Conservation (phyloP, 805 yeast species). For the Cyberlindnera bimundalis region DNA sequence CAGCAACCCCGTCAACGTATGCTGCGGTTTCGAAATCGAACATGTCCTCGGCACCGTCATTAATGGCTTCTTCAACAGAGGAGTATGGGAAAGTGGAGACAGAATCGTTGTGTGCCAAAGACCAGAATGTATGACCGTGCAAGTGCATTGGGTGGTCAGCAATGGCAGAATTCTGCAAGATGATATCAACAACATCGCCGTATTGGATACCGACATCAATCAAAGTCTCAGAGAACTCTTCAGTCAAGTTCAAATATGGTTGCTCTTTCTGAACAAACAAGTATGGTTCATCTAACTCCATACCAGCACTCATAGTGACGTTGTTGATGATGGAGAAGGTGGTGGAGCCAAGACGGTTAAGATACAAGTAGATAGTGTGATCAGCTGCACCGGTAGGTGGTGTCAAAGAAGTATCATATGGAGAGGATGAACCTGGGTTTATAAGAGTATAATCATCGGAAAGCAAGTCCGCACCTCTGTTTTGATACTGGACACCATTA, state of each 20-base stretch:
- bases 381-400: conserved; percentile 23
- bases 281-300: conserved; percentile 30
- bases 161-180: conserved; percentile 29
- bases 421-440: conserved; percentile 16
- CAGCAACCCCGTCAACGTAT: conserved; percentile 19
- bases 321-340: conserved; percentile 29
- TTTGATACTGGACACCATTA: conserved; percentile 22
- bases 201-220: conserved; percentile 19
- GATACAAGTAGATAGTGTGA: conserved; percentile 30
- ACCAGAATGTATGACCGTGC: conserved; percentile 35
- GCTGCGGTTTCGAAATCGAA: conserved; percentile 27
- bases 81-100: conserved; percentile 26
- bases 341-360: conserved; percentile 31
- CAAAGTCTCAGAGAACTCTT: conserved; percentile 3
- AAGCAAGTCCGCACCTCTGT: conserved; percentile 25
- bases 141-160: conserved; percentile 36
- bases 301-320: conserved; percentile 21
- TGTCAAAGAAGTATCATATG: conserved; percentile 17
- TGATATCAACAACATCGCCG: conserved; percentile 34
- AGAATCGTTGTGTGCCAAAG: conserved; percentile 27
- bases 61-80: conserved; percentile 29
- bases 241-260: conserved; percentile 15
- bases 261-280: conserved; percentile 26
- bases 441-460: conserved; percentile 18
- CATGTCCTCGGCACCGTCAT: conserved; percentile 17